Evolutionary conservation across 2,329 filamentous ascomycete genomes (phyloP).

Genomic region (Stenocarpella maydis): DNA sequence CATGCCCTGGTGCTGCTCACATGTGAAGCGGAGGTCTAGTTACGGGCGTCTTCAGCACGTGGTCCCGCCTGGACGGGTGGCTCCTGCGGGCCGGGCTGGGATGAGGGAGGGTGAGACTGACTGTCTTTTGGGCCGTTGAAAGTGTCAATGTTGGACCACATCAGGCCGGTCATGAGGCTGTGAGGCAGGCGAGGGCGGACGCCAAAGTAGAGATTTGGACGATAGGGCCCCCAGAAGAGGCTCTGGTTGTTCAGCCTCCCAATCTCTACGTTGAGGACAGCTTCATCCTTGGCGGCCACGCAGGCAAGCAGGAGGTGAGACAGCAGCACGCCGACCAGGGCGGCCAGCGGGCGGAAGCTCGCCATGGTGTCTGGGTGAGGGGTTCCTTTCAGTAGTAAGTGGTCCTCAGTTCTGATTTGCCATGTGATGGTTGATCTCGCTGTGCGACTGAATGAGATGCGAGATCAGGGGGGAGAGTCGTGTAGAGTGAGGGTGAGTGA

Average conservation of each 20-base stretch:
- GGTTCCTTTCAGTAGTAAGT: conserved; percentile 25
- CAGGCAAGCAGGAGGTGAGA: conserved; percentile 37
- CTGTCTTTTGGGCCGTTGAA: conserved; percentile 79
- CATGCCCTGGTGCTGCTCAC: conserved; percentile 94
- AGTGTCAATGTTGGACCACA: conserved; percentile 89
- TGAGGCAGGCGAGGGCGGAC: conserved; percentile 83
- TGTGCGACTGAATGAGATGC: not conserved
- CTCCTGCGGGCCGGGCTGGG: not conserved
- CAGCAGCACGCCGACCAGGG: conserved; percentile 40
- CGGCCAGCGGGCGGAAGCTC: conserved; percentile 41
- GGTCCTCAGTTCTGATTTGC: not conserved
- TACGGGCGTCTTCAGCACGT: conserved; percentile 35
- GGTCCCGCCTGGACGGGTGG: not conserved
- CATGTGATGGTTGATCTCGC: not conserved
- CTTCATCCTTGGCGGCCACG: conserved; percentile 41
- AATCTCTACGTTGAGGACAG: conserved; percentile 58
- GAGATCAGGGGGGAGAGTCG: not conserved
- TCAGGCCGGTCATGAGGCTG: conserved; percentile 81
- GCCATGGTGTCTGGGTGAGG: conserved; percentile 37
- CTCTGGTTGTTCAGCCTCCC: conserved; percentile 76
- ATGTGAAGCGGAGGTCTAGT: conserved; percentile 87
- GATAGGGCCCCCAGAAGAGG: conserved; percentile 94
- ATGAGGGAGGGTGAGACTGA: conserved; percentile 55
- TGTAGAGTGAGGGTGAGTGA: not conserved
- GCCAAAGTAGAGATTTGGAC: conserved; percentile 94